Conservation (phyloP, 768 basidiomycete genomes). For the Collybia mongolica region DNA sequence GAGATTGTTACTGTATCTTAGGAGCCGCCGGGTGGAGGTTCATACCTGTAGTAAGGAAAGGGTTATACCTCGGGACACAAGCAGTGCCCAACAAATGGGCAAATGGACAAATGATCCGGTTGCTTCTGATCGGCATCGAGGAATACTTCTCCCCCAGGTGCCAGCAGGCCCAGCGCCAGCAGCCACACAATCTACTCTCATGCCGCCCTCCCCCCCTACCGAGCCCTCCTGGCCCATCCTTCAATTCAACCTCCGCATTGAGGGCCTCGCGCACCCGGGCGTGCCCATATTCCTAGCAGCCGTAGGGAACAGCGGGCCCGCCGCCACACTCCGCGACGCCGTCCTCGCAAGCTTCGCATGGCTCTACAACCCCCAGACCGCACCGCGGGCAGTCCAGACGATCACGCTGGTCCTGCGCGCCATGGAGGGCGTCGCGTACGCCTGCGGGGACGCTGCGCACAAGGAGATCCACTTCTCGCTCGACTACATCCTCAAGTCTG, state of each 20-base stretch:
- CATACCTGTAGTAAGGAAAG: no score
- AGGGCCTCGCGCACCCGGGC: constrained; percentile 61
- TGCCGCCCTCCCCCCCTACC: constrained; percentile 8
- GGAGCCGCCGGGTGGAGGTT: no score
- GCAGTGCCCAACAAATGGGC: no score
- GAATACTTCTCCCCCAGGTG: no score
- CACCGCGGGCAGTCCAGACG: constrained; percentile 42
- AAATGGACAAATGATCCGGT: no score
- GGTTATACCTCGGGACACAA: no score
- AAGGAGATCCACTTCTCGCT: constrained; percentile 79
- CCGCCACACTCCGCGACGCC: constrained; percentile 38
- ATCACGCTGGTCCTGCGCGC: constrained; percentile 60
- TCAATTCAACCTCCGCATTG: constrained; percentile 50
- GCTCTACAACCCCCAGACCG: constrained; percentile 38
- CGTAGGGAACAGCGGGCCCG: constrained; percentile 34
- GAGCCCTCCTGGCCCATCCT: constrained; percentile 51
- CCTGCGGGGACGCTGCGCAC: constrained; percentile 48
- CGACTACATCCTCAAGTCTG: constrained; percentile 51
- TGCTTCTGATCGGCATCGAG: no score
- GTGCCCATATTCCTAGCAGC: constrained; percentile 52
- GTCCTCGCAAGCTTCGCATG: constrained; percentile 47
- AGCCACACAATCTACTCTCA: neutral
- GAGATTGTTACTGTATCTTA: no score
- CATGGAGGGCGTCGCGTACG: constrained; percentile 73
- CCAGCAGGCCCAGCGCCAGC: neutral